Percentiles rank a stretch among this genome's conserved stretches.
These are phyloP conservation scores for Leccinum boreale DNA, from an alignment of 768 basidiomycete genomes.

Conservation along the genomic window DNA sequence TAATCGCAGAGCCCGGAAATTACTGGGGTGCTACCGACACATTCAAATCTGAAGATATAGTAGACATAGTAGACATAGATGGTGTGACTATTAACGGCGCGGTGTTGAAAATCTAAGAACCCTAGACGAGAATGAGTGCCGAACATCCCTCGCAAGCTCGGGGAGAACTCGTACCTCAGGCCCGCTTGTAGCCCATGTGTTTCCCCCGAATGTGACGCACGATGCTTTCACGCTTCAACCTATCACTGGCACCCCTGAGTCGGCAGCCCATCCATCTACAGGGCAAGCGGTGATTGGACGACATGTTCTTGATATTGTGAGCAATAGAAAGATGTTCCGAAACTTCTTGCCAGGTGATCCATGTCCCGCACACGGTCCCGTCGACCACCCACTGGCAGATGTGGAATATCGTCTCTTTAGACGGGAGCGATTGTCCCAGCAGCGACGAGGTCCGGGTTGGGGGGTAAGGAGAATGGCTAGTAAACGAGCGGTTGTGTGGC, in stretches of 20 bases:
- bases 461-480: neutral
- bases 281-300: accelerated
- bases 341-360: neutral
- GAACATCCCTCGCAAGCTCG: neutral
- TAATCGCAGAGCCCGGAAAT: no score
- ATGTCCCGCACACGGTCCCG: neutral
- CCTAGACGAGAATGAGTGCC: neutral
- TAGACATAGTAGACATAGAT: no score
- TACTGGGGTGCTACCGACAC: no score
- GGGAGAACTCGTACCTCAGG: neutral
- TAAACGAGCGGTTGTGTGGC: neutral
- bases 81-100: no score
- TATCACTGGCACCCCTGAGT: neutral
- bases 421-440: neutral
- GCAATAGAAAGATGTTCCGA: slow-evolving; percentile 7
- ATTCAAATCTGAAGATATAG: no score
- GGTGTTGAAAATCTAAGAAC: no score
- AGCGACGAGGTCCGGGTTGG: neutral
- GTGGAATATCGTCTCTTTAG: no score
- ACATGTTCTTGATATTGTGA: slow-evolving; percentile 2
- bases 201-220: slow-evolving; percentile 14
- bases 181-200: slow-evolving; percentile 12
- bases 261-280: slow-evolving; percentile 15
- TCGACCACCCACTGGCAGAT: slow-evolving; percentile 10
- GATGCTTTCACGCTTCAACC: slow-evolving; percentile 15